A percentile compares a stretch with the other conserved stretches of the same genome.
These are phyloP conservation scores for Arachnopeziza araneosa DNA, from an alignment of 2,329 filamentous ascomycete species.

Conservation along the genomic window DNA sequence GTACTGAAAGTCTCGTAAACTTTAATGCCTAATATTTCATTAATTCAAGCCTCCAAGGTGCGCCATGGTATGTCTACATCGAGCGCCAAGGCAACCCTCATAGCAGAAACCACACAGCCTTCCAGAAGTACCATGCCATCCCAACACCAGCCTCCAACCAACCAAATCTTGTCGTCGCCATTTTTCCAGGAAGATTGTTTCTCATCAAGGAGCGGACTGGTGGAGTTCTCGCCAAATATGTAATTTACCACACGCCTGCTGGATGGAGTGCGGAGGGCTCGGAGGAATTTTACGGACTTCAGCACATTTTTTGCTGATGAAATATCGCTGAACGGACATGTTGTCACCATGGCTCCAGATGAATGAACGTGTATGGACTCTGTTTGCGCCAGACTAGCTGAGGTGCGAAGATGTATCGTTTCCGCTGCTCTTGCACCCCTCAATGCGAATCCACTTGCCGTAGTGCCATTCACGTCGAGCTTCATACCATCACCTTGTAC, in stretches of 20 bases:
- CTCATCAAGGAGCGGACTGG: constrained; percentile 1
- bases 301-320: constrained; percentile 33
- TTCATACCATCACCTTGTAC: constrained; percentile 32
- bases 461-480: constrained; percentile 5
- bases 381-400: constrained; percentile 15
- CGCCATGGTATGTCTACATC: constrained; percentile 40
- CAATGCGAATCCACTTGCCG: neutral
- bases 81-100: constrained; percentile 48
- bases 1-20: too few species aligned
- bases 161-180: constrained; percentile 47
- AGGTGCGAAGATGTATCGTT: constrained; percentile 14
- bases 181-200: constrained; percentile 41
- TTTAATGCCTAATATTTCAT: too few species aligned
- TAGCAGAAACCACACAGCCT: constrained; percentile 54
- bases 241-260: constrained; percentile 43
- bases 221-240: constrained; percentile 33
- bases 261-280: constrained; percentile 44
- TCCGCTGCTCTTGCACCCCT: constrained; percentile 13
- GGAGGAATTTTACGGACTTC: constrained; percentile 41
- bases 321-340: constrained; percentile 38
- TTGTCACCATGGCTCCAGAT: constrained; percentile 47
- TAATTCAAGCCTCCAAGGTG: too few species aligned
- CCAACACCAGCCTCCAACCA: constrained; percentile 58
- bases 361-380: constrained; percentile 49
- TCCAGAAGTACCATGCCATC: constrained; percentile 59